A percentile compares a stretch with the other conserved stretches of the same genome.
Evolutionary conservation across 106 monocot genomes (phyloP).

Genomic region (Dendrobium officinale): DNA sequence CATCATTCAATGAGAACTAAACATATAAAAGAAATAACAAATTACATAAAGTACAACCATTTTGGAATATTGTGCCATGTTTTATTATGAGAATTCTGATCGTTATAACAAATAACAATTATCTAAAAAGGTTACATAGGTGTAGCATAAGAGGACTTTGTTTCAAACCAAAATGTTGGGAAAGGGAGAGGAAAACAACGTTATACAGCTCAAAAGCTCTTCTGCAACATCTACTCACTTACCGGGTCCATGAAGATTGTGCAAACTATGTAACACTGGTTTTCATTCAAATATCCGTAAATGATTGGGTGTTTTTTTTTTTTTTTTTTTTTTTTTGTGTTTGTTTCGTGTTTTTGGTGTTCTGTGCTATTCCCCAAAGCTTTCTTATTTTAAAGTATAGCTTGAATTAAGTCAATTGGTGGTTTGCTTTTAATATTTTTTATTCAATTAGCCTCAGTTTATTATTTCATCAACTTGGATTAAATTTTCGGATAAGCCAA

Average conservation of each 20-base stretch:
- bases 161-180: not conserved
- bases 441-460: too few relatives aligned
- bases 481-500: too few relatives aligned
- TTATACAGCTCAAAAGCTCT: not conserved
- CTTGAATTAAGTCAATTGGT: too few relatives aligned
- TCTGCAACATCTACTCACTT: slow-evolving; percentile 1
- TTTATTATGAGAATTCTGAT: not conserved
- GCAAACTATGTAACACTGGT: slow-evolving; percentile 93
- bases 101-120: not conserved
- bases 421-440: too few relatives aligned
- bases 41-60: not conserved
- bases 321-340: too few relatives aligned
- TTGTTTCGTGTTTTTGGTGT: too few relatives aligned
- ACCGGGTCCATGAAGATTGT: slow-evolving; percentile 99
- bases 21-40: not conserved
- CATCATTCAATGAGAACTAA: not conserved
- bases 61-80: not conserved
- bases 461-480: too few relatives aligned
- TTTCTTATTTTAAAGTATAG: too few relatives aligned
- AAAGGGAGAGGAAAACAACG: not conserved
- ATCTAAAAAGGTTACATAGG: not conserved
- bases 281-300: too few relatives aligned
- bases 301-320: too few relatives aligned
- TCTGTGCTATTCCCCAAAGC: too few relatives aligned
- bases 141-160: not conserved